phyloP scores from a whole-genome alignment of 345 rosid species.

The Sisymbrium irio region DNA sequence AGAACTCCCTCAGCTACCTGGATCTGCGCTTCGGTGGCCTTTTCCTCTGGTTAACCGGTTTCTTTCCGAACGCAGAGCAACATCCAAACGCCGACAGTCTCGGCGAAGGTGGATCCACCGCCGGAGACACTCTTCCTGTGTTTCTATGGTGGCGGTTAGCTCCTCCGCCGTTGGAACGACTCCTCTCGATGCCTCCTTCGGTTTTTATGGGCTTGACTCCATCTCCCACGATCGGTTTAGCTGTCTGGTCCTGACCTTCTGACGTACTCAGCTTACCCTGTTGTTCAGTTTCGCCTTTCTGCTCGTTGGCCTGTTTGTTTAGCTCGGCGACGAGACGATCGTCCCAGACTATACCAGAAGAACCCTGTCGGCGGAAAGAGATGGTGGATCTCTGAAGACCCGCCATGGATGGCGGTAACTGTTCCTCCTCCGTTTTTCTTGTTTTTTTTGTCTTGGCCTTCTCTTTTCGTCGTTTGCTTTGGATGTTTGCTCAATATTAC shows the following conservation, averaged over 20 bases:
- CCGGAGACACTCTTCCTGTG: slow-evolving; percentile 76
- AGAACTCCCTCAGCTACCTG: no score
- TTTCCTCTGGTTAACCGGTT: slow-evolving; percentile 31
- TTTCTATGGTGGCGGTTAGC: slow-evolving; percentile 49
- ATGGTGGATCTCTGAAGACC: slow-evolving; percentile 84
- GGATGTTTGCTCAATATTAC: background rate
- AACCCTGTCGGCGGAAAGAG: slow-evolving; percentile 89
- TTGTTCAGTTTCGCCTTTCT: slow-evolving; percentile 15
- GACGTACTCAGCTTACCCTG: slow-evolving; percentile 3
- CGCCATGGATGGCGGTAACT: slow-evolving; percentile 47
- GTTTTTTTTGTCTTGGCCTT: no score
- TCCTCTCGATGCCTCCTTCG: slow-evolving; percentile 48
- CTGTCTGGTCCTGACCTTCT: slow-evolving; percentile 18
- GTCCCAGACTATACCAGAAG: slow-evolving; percentile 92
- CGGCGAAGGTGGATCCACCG: slow-evolving; percentile 90
- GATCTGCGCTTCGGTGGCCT: slow-evolving; percentile 58
- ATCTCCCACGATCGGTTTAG: slow-evolving; percentile 8
- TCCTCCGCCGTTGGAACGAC: slow-evolving; percentile 68
- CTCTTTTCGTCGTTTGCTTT: background rate
- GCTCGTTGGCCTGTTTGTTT: slow-evolving; percentile 33
- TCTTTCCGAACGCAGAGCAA: slow-evolving; percentile 60
- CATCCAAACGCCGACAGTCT: slow-evolving; percentile 81
- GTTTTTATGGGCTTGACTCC: slow-evolving; percentile 38
- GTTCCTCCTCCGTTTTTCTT: slow-evolving; percentile 20
- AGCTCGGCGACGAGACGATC: slow-evolving; percentile 61